A percentile compares a stretch with the other conserved stretches of the same genome.
These are phyloP conservation scores for Annulohypoxylon stygium DNA, from an alignment of 495 filamentous ascomycete genomes.

Conservation along the genomic window DNA sequence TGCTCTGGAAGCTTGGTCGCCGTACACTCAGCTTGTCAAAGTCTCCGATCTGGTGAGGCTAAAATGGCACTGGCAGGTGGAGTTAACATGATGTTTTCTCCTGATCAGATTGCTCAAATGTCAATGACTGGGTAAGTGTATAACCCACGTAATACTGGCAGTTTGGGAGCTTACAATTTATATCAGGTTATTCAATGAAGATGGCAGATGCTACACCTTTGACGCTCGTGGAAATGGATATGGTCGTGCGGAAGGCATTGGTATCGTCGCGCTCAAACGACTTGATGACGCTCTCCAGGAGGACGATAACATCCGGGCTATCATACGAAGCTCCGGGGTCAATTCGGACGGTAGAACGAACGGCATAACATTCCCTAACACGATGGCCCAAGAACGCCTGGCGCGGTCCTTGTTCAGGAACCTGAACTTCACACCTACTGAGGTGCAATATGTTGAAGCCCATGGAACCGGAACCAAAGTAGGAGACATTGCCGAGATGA, in stretches of 20 bases:
- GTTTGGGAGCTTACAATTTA: neutral
- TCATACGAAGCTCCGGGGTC: neutral
- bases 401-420: neutral
- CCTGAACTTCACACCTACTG: neutral
- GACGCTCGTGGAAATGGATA: slow-evolving; percentile 4
- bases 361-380: neutral
- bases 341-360: neutral
- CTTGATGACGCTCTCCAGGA: neutral
- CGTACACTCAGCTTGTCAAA: neutral
- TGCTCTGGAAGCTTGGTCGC: slow-evolving; percentile 1
- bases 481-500: neutral
- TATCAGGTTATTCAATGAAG: neutral
- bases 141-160: neutral
- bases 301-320: neutral
- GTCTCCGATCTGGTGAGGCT: neutral
- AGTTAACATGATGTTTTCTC: neutral
- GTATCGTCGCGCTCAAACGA: neutral
- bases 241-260: neutral
- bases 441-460: neutral
- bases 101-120: neutral
- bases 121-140: neutral
- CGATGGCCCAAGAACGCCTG: neutral
- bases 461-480: neutral
- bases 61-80: slow-evolving; percentile 6
- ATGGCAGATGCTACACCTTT: neutral